A percentile compares a stretch with the other conserved stretches of the same genome.
phyloP scores from a whole-genome alignment of 305 asterid genomes.

The Solanum hybrid region DNA sequence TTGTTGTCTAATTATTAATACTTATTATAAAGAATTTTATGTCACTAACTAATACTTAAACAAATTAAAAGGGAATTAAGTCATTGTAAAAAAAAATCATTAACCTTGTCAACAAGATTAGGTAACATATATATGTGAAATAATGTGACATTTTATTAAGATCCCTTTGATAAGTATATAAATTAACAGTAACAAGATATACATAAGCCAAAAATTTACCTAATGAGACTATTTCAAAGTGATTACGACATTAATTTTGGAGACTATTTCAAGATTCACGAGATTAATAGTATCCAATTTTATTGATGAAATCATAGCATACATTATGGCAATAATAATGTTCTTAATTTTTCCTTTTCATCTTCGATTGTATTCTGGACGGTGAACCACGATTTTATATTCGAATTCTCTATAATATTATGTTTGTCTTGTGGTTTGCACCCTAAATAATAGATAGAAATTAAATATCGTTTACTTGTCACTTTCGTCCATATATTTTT shows the following conservation, averaged over 20 bases:
- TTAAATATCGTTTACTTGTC: not conserved
- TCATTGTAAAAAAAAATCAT: not conserved
- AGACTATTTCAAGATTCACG: not conserved
- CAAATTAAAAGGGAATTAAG: not conserved
- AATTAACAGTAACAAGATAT: not conserved
- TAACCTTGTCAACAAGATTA: not conserved
- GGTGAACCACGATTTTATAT: not conserved
- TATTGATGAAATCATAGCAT: not conserved
- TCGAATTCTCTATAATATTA: not conserved
- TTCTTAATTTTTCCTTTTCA: not conserved
- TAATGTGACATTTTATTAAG: not conserved
- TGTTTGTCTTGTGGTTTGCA: not conserved
- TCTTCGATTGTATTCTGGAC: not conserved
- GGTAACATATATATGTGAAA: not conserved
- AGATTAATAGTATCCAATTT: not conserved
- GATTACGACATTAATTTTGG: not conserved
- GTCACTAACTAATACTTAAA: not conserved
- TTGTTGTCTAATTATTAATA: not conserved
- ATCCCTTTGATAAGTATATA: not conserved
- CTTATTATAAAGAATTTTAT: not conserved
- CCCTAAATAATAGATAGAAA: not conserved
- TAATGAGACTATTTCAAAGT: not conserved
- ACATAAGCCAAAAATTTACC: not conserved
- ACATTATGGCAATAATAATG: not conserved
- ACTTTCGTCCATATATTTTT: not conserved